Percentiles rank a stretch among this genome's conserved stretches.
Evolutionary conservation across 768 basidiomycete genomes (phyloP).

Genomic region (Leucosporidium creatinivorum): DNA sequence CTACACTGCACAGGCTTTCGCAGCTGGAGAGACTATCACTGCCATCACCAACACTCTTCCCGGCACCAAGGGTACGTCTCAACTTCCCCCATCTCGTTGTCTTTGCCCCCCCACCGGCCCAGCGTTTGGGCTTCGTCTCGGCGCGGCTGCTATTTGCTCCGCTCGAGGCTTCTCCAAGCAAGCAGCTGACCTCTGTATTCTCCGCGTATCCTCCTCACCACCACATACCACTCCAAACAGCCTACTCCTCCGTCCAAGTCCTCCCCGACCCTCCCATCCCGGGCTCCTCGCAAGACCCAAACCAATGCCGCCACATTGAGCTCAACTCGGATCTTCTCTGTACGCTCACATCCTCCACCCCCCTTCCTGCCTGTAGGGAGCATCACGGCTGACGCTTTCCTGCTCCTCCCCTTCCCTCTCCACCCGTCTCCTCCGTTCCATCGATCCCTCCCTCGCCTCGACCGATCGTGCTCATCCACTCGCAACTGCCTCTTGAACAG

Average conservation of each 20-base stretch:
- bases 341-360: too few species aligned
- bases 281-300: not conserved
- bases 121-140: not conserved
- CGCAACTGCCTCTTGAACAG: constrained; percentile 36
- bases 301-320: constrained; percentile 45
- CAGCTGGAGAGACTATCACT: constrained; percentile 15
- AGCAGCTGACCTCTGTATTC: not conserved
- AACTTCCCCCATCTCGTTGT: not conserved
- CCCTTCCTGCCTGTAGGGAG: too few species aligned
- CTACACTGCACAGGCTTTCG: constrained; percentile 9
- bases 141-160: not conserved
- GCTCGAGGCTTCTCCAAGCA: too few species aligned
- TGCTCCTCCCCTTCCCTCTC: too few species aligned
- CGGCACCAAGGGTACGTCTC: constrained; percentile 13
- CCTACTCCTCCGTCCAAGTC: constrained; percentile 31
- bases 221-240: not conserved
- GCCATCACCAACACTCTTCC: constrained; percentile 29
- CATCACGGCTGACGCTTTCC: too few species aligned
- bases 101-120: not conserved
- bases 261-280: constrained; percentile 26
- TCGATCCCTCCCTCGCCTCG: constrained; percentile 12
- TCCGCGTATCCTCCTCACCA: not conserved
- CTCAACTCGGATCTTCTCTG: constrained; percentile 54
- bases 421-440: too few species aligned
- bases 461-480: not conserved